A percentile compares a stretch with the other conserved stretches of the same genome.
Conservation (phyloP, 176 grass and related monocot genomes). For the Cocos nucifera region DNA sequence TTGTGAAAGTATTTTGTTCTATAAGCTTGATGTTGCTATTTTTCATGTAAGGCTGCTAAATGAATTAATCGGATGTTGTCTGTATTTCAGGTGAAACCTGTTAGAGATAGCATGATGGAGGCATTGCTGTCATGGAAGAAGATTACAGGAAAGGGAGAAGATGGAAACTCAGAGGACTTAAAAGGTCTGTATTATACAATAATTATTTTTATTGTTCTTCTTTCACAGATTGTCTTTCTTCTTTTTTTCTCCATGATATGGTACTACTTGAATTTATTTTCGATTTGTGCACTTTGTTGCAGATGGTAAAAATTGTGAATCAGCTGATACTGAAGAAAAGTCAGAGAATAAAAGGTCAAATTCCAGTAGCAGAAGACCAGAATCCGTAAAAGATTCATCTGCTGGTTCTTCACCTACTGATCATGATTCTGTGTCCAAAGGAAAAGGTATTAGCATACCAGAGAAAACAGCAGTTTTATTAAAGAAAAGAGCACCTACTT, state of each 20-base stretch:
- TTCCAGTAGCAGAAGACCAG: conserved; percentile 29
- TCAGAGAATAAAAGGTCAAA: conserved; percentile 28
- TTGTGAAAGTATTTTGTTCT: too few relatives aligned
- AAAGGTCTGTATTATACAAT: conserved; percentile 16
- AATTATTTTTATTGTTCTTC: not conserved
- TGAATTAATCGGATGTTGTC: too few relatives aligned
- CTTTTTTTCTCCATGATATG: too few relatives aligned
- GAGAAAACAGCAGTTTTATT: conserved; percentile 80
- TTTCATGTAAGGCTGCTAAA: too few relatives aligned
- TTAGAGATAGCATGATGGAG: conserved; percentile 92
- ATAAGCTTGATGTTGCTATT: too few relatives aligned
- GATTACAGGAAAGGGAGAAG: conserved; percentile 36
- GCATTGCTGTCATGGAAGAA: conserved; percentile 86
- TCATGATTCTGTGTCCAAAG: conserved; percentile 32
- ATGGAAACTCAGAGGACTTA: conserved; percentile 29
- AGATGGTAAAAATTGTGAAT: conserved; percentile 55
- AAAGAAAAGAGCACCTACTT: conserved; percentile 60
- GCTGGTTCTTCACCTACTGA: conserved; percentile 49
- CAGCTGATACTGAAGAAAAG: conserved; percentile 48
- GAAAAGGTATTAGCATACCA: conserved; percentile 41
- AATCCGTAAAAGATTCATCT: conserved; percentile 33
- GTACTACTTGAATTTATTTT: not conserved
- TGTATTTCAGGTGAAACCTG: conserved; percentile 68
- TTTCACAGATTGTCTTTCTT: not conserved
- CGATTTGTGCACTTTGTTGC: conserved; percentile 13